Percentiles rank a stretch among this genome's conserved stretches.
Conservation (phyloP, 257 asterid species). For the Solanum raphanifolium region DNA sequence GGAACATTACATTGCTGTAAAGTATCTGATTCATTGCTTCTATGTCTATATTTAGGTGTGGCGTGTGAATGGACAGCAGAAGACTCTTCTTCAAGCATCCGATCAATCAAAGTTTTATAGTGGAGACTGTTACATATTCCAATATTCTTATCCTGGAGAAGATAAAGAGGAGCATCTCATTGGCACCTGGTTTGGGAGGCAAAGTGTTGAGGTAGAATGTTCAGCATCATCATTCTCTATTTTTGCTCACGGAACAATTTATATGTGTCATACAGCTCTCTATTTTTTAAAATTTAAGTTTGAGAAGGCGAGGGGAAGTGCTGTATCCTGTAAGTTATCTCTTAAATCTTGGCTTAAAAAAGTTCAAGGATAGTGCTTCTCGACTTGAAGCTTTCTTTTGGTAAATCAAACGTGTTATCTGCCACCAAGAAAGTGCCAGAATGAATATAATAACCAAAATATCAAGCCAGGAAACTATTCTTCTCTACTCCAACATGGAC, state of each 20-base stretch:
- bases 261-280: neutral
- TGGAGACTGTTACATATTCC: conserved; percentile 94
- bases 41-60: conserved; percentile 53
- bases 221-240: conserved; percentile 2
- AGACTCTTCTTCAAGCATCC: conserved; percentile 55
- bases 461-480: neutral
- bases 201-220: conserved; percentile 66
- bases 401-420: neutral
- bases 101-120: conserved; percentile 88
- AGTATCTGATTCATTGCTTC: conserved; percentile 6
- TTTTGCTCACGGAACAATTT: neutral
- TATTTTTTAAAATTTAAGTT: neutral
- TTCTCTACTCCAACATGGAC: neutral
- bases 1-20: neutral
- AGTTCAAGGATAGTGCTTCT: neutral
- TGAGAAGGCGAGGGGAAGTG: neutral
- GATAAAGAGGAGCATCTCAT: conserved; percentile 79
- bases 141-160: conserved; percentile 89
- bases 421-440: neutral
- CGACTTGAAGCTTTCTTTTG: neutral
- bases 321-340: neutral
- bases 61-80: conserved; percentile 84
- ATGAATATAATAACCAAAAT: neutral
- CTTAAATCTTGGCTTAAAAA: neutral
- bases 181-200: conserved; percentile 97